These are phyloP conservation scores for Rhodotorula sp. DNA, from an alignment of 1,284 basidiomycete species.

Conservation along the genomic window DNA sequence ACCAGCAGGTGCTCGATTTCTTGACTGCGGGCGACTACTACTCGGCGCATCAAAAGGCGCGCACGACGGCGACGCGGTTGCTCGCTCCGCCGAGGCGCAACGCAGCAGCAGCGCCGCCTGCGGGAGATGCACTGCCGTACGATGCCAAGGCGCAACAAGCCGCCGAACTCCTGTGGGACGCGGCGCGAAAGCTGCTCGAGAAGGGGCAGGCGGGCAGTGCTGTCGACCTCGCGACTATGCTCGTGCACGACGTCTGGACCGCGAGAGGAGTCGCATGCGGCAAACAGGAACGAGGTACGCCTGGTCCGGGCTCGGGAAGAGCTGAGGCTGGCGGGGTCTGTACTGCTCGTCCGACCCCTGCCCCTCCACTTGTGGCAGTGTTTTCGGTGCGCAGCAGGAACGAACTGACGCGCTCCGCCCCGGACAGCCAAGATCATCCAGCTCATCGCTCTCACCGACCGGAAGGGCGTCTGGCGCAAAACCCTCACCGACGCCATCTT, in stretches of 20 bases:
- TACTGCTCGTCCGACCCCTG: not conserved
- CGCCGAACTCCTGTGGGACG: constrained; percentile 84
- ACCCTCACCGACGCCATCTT: constrained; percentile 73
- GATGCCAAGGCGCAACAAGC: constrained; percentile 69
- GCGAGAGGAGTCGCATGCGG: constrained; percentile 68
- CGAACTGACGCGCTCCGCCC: not conserved
- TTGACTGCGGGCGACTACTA: constrained; percentile 70
- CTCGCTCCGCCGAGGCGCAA: constrained; percentile 45
- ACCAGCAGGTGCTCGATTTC: constrained; percentile 45
- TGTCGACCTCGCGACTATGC: constrained; percentile 61
- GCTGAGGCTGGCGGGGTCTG: no score
- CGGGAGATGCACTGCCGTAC: constrained; percentile 21
- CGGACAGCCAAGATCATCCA: constrained; percentile 60
- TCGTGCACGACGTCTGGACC: constrained; percentile 69
- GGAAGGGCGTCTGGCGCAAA: constrained; percentile 74
- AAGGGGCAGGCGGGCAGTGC: constrained; percentile 81
- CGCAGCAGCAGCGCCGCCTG: constrained; percentile 10
- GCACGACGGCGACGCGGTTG: constrained; percentile 86
- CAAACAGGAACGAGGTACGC: constrained; percentile 64
- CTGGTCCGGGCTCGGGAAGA: constrained; percentile 6
- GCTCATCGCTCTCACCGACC: constrained; percentile 71
- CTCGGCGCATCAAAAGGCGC: constrained; percentile 89
- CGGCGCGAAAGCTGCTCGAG: constrained; percentile 78
- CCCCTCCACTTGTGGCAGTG: not conserved
- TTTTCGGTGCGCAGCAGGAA: not conserved